Evolutionary conservation across 495 filamentous ascomycete species (phyloP), one percentile per base, ranked within the genome.

Genomic region (Hypomontagnella monticulosa): DNA sequence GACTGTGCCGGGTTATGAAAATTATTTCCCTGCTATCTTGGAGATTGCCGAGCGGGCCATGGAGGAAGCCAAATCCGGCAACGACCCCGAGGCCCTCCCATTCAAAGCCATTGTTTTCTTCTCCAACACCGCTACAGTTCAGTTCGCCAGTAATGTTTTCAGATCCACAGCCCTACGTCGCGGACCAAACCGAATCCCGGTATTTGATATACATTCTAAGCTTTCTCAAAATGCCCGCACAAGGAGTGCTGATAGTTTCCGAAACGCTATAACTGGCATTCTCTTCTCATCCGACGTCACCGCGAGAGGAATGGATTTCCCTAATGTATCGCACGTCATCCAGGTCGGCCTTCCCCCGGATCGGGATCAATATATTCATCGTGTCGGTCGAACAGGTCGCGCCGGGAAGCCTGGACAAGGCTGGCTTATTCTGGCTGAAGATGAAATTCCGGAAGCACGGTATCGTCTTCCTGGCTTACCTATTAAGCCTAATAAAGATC

Each of bases 71-170:
- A 33, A 75, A 1, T n/a, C n/a, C n/a, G n/a, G n/a, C n/a, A 67
- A 75, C 10, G 69, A 74, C 15, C 50, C 67, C 12, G 74, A 74
- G 9, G 73, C 67, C 32, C 75, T 76, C 7, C 93, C 93, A 0
- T 96, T 98, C 84, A 99, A 98, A 79, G 92, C 92, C 19, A 95
- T 99, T 57, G 80, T 97, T 40, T 99, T 95, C 79, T 90, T 92
- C 73, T 89, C 89, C 57, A 89, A 88, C 19, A 97, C 93, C 0
- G 84, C 85, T 19, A 83, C 89, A 59, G 89, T 93, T 33, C 74
- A 81, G 30, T 77, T 93, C n/a, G 84, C 87, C 15, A 73, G 80
- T 34, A 73, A 80, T 15, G 81, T 87, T 23, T 89, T 97, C 76
- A 73, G 74, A 15, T 67, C 61, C 65, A 66, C 63, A 43, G 59